These are phyloP conservation scores for Centrapalus pauciflorus DNA, from an alignment of 129 eudicot species.

Conservation along the genomic window DNA sequence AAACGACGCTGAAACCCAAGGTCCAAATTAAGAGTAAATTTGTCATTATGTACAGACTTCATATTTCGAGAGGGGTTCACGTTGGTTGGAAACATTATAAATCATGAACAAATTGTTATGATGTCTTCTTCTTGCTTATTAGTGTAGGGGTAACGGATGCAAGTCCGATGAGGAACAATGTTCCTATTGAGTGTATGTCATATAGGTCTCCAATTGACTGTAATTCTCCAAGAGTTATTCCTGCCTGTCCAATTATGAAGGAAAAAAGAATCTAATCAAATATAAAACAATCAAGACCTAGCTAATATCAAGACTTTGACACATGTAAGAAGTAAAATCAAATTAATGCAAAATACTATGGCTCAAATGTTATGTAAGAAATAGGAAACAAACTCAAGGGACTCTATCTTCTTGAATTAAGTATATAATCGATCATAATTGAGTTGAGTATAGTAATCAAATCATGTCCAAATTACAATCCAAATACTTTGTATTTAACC, in stretches of 20 bases:
- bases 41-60: conserved; percentile 21
- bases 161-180: conserved; percentile 74
- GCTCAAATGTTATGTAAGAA: no score
- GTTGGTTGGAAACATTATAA: conserved; percentile 6
- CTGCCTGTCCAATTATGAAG: conserved; percentile 49
- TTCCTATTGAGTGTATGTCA: conserved; percentile 73
- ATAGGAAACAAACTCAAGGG: no score
- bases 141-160: conserved; percentile 66
- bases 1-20: background rate
- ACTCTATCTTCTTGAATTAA: no score
- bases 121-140: conserved; percentile 29
- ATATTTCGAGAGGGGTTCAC: background rate
- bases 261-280: no score
- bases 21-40: conserved; percentile 1
- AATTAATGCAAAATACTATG: no score
- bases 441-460: no score
- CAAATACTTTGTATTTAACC: no score
- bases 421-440: no score
- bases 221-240: conserved; percentile 89
- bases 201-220: conserved; percentile 83
- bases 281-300: no score
- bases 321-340: no score
- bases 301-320: no score
- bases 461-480: no score
- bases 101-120: conserved; percentile 17